Percentiles rank a stretch among this genome's conserved stretches.
Evolutionary conservation across 1,139 yeast genomes (phyloP).

Genomic region (Wickerhamomyces sp.): DNA sequence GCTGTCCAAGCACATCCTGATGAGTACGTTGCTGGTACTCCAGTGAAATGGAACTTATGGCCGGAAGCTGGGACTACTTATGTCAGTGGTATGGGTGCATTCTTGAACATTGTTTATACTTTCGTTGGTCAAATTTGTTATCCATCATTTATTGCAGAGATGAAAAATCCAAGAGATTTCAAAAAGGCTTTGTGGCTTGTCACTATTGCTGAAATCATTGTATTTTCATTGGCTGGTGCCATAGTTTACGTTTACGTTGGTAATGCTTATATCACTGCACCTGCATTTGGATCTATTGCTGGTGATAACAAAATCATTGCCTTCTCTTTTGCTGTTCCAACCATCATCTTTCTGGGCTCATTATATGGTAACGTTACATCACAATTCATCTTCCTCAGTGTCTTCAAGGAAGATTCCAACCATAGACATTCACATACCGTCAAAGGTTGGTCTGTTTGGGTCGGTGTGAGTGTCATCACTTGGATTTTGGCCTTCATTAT

Average conservation of each 20-base stretch:
- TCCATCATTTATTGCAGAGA: conserved; percentile 57
- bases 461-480: conserved; percentile 34
- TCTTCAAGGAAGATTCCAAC: conserved; percentile 37
- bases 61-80: conserved; percentile 47
- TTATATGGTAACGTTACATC: conserved; percentile 51
- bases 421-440: conserved; percentile 46
- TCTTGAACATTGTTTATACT: conserved; percentile 54
- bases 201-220: conserved; percentile 43
- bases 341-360: conserved; percentile 51
- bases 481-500: conserved; percentile 55
- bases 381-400: conserved; percentile 41
- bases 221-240: conserved; percentile 50
- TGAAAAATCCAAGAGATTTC: conserved; percentile 54
- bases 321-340: conserved; percentile 58
- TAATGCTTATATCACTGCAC: conserved; percentile 48
- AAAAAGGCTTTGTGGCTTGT: conserved; percentile 51
- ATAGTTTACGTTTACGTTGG: conserved; percentile 57
- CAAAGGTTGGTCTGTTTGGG: conserved; percentile 52
- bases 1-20: conserved; percentile 48
- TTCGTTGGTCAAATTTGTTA: conserved; percentile 62
- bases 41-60: conserved; percentile 43
- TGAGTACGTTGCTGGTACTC: conserved; percentile 32
- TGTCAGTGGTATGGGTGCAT: conserved; percentile 52
- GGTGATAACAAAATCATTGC: conserved; percentile 47
- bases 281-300: conserved; percentile 52